A percentile compares a stretch with the other conserved stretches of the same genome.
phyloP scores from a whole-genome alignment of 768 basidiomycete genomes.

The Kwoniella dendrophila region DNA sequence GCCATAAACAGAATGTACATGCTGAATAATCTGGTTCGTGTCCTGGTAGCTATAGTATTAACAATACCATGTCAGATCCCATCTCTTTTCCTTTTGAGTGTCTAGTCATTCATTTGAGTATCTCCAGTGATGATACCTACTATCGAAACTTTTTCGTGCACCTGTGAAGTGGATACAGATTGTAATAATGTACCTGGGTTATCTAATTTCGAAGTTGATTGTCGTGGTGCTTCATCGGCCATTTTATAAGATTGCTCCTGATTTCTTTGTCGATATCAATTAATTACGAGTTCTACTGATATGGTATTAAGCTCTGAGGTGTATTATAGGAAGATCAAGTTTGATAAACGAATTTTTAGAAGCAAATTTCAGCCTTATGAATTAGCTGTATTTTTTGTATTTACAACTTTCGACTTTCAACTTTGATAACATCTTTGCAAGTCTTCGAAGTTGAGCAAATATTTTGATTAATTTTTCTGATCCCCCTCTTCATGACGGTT shows the following conservation, averaged over 20 bases:
- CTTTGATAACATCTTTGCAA: no score
- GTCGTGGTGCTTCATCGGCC: constrained; percentile 27
- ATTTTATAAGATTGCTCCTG: not conserved
- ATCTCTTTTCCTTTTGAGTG: not conserved
- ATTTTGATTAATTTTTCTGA: no score
- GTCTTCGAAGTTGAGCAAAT: no score
- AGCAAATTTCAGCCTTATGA: no score
- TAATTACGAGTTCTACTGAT: not conserved
- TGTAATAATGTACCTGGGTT: constrained; percentile 44
- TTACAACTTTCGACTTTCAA: no score
- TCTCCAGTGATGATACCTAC: constrained; percentile 31
- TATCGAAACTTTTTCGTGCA: constrained; percentile 52
- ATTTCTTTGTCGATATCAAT: not conserved
- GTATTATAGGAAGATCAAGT: no score
- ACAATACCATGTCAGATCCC: not conserved
- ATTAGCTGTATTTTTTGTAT: no score
- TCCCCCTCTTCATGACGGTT: no score
- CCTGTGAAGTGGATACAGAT: constrained; percentile 34
- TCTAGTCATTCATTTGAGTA: not conserved
- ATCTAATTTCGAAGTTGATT: constrained; percentile 33
- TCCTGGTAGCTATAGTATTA: constrained; percentile 70
- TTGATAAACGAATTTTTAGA: no score
- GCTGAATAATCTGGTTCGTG: constrained; percentile 78
- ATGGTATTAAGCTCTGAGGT: not conserved
- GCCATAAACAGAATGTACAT: constrained; percentile 86